Conservation (phyloP, 345 rosid species). For the Nasturtium officinale region DNA sequence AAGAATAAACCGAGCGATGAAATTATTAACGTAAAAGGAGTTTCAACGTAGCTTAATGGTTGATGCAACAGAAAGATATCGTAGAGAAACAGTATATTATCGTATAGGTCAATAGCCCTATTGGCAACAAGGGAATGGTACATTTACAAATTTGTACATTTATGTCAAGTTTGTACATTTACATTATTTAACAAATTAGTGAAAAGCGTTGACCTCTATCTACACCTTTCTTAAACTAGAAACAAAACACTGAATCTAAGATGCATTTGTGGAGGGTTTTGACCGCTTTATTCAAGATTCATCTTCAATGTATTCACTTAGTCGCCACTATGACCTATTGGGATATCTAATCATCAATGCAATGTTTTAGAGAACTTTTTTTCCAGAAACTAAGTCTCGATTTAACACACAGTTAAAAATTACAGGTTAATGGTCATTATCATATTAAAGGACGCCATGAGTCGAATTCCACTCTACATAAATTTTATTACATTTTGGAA, state of each 20-base stretch:
- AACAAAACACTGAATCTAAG: conserved; percentile 30
- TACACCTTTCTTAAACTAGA: conserved; percentile 14
- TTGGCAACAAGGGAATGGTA: conserved; percentile 17
- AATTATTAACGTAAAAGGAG: conserved; percentile 1
- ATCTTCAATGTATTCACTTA: neutral
- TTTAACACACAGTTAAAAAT: neutral
- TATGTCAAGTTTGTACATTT: conserved; percentile 29
- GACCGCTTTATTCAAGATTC: conserved; percentile 1
- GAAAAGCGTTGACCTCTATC: conserved; percentile 38
- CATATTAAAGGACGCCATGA: neutral
- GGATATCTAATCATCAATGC: neutral
- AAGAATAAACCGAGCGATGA: neutral
- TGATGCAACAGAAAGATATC: conserved; percentile 43
- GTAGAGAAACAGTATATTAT: conserved; percentile 25
- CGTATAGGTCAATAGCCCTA: conserved; percentile 10
- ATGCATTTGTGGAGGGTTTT: neutral
- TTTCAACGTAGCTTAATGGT: conserved; percentile 27
- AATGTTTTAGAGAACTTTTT: neutral
- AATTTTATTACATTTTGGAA: neutral
- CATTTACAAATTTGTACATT: no score
- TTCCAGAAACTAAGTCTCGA: neutral
- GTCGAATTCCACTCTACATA: neutral
- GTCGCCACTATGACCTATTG: neutral
- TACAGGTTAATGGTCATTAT: neutral
- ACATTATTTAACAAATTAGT: conserved; percentile 26